Evolutionary conservation across 169 alveolate species (phyloP).

Genomic region (Plasmodium chabaudi): DNA sequence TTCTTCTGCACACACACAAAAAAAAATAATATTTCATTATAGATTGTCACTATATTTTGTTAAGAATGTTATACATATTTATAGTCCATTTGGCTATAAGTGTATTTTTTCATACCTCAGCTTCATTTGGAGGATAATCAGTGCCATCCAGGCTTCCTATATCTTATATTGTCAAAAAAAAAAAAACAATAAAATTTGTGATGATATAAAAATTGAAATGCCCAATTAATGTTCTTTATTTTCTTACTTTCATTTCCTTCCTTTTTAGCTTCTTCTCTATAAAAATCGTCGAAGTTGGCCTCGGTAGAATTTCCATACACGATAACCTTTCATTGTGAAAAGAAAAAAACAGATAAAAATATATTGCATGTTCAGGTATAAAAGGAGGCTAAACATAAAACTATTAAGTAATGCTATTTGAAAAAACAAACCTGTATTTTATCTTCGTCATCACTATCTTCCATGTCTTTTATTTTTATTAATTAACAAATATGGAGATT

Average conservation of each 20-base stretch:
- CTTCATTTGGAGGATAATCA: constrained; percentile 6
- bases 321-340: constrained; percentile 24
- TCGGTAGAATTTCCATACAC: constrained; percentile 70
- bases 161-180: not conserved
- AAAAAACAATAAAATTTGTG: constrained; percentile 3
- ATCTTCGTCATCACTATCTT: constrained; percentile 69
- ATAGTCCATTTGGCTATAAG: too few species aligned
- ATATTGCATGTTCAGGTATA: not conserved
- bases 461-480: constrained; percentile 16
- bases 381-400: not conserved
- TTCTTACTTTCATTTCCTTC: constrained; percentile 3
- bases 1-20: constrained; percentile 1
- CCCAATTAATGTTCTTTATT: not conserved
- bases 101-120: constrained; percentile 1
- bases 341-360: not conserved
- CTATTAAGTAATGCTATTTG: not conserved
- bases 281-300: constrained; percentile 68
- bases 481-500: not conserved
- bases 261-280: constrained; percentile 41
- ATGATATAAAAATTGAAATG: not conserved
- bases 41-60: too few species aligned
- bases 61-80: too few species aligned
- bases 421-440: constrained; percentile 36
- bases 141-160: not conserved
- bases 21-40: not conserved